Conservation (phyloP, 1,284 basidiomycete genomes). For the Neotropicomus parvogracilis region DNA sequence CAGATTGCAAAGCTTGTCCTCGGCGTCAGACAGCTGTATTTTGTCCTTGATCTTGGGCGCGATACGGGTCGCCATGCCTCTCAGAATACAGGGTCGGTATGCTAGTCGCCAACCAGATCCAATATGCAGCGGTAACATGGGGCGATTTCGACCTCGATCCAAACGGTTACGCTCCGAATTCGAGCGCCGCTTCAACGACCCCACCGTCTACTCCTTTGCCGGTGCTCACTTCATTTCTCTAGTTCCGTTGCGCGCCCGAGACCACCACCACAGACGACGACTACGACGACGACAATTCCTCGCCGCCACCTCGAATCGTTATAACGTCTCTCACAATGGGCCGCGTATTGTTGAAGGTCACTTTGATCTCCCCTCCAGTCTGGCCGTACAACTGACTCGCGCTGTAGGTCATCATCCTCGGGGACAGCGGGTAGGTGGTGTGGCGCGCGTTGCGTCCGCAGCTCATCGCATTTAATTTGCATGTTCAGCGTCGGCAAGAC, state of each 20-base stretch:
- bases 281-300: slow-evolving; percentile 10
- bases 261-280: slow-evolving; percentile 1
- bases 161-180: slow-evolving; percentile 9
- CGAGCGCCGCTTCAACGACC: slow-evolving; percentile 25
- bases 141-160: no score
- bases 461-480: slow-evolving; percentile 16
- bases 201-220: slow-evolving; percentile 14
- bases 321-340: slow-evolving; percentile 50
- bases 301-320: not conserved
- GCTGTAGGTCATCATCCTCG: slow-evolving; percentile 91
- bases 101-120: slow-evolving; percentile 14
- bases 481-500: slow-evolving; percentile 91
- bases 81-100: slow-evolving; percentile 5
- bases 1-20: slow-evolving; percentile 59
- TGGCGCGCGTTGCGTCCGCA: slow-evolving; percentile 1
- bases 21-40: slow-evolving; percentile 53
- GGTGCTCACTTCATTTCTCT: slow-evolving; percentile 9
- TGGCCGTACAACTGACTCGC: slow-evolving; percentile 13
- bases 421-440: slow-evolving; percentile 85
- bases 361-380: slow-evolving; percentile 8
- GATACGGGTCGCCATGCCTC: slow-evolving; percentile 31
- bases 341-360: slow-evolving; percentile 92
- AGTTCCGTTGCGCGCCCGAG: slow-evolving; percentile 5
- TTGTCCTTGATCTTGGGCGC: slow-evolving; percentile 29
- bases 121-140: not conserved